phyloP scores from a whole-genome alignment of 805 yeast genomes.

The Candida rishiriensis region DNA sequence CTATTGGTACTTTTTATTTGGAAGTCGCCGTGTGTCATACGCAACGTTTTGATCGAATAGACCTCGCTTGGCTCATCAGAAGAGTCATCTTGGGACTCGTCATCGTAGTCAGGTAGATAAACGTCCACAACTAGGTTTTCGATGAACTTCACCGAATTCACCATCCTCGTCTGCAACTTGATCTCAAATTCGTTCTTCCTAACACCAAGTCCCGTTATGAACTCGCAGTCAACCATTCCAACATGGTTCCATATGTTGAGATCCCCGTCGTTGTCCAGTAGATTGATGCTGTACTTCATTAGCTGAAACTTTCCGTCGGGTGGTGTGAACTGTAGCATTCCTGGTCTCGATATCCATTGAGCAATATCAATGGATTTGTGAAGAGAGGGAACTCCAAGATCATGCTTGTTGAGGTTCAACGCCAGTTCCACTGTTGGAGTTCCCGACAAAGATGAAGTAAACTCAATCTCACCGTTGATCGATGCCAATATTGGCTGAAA shows the following conservation, averaged over 20 bases:
- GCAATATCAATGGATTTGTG: constrained; percentile 64
- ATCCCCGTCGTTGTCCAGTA: constrained; percentile 27
- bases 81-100: constrained; percentile 11
- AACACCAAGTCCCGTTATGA: constrained; percentile 48
- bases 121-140: constrained; percentile 42
- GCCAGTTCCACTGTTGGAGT: constrained; percentile 64
- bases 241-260: constrained; percentile 28
- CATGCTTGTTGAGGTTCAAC: constrained; percentile 43
- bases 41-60: constrained; percentile 45
- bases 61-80: constrained; percentile 12
- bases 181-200: constrained; percentile 60
- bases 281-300: constrained; percentile 59
- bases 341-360: constrained; percentile 44
- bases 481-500: constrained; percentile 41
- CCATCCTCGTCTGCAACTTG: constrained; percentile 42
- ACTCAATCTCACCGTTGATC: constrained; percentile 59
- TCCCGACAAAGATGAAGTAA: constrained; percentile 72
- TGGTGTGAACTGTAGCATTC: constrained; percentile 65
- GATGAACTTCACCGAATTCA: constrained; percentile 41
- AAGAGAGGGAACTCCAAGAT: constrained; percentile 55
- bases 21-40: constrained; percentile 78
- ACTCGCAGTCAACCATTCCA: constrained; percentile 56
- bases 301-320: constrained; percentile 77
- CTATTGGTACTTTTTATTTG: constrained; percentile 43
- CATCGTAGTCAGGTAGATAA: constrained; percentile 20